A percentile compares a stretch with the other conserved stretches of the same genome.
These are phyloP conservation scores for Russula vinacea DNA, from an alignment of 768 basidiomycete genomes.

Conservation along the genomic window DNA sequence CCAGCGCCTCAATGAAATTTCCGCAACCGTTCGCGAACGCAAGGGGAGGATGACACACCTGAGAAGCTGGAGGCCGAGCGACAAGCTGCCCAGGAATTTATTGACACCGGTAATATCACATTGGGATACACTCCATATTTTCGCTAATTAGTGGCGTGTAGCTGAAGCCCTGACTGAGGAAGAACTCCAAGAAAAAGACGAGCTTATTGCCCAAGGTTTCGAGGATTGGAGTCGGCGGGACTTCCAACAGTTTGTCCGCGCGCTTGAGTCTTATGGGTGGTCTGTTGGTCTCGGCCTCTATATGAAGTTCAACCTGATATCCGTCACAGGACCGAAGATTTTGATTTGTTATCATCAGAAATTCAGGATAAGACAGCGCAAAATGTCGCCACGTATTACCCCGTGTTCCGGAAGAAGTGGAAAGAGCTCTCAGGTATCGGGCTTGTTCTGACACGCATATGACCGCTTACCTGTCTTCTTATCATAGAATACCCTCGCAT, in stretches of 20 bases:
- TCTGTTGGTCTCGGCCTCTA: constrained; percentile 37
- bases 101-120: constrained; percentile 66
- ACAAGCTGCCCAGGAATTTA: constrained; percentile 73
- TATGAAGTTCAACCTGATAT: not conserved
- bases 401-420: constrained; percentile 87
- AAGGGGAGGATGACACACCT: constrained; percentile 68
- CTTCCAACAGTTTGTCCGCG: constrained; percentile 87
- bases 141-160: constrained; percentile 33
- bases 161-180: constrained; percentile 91
- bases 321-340: constrained; percentile 54
- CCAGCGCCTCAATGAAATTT: constrained; percentile 64
- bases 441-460: not conserved
- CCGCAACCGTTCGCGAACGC: constrained; percentile 63
- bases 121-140: no score
- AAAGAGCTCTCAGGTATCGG: constrained; percentile 67
- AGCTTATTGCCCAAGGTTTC: constrained; percentile 74
- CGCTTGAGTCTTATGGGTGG: constrained; percentile 80
- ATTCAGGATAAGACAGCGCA: constrained; percentile 80
- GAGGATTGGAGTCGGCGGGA: constrained; percentile 89
- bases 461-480: not conserved
- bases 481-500: constrained; percentile 73
- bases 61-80: constrained; percentile 85
- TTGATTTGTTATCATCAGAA: constrained; percentile 70
- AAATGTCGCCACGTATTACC: constrained; percentile 74
- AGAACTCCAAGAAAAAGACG: constrained; percentile 78